phyloP scores from a whole-genome alignment of 371 early-diverging fungal genomes.

The Circinella umbellata region DNA sequence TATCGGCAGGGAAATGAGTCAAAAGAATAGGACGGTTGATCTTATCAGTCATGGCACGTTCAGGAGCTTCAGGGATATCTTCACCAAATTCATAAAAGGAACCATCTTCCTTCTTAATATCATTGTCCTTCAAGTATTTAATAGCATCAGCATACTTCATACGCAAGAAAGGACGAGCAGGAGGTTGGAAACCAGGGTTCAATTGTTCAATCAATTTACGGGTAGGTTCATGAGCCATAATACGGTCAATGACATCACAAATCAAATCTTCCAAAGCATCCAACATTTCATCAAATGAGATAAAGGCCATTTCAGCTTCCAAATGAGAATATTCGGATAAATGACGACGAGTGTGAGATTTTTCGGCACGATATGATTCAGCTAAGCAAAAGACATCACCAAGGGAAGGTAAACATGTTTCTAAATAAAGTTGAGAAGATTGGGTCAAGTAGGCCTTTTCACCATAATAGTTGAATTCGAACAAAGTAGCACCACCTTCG shows the following conservation, averaged over 20 bases:
- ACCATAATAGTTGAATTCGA: conserved; percentile 98
- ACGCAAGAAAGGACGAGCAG: conserved; percentile 92
- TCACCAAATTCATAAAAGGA: conserved; percentile 94
- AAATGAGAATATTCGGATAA: conserved; percentile 99
- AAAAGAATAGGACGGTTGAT: conserved; percentile 97
- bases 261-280: conserved; percentile 92
- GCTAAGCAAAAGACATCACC: conserved; percentile 98
- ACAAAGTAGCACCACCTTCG: conserved; percentile 99
- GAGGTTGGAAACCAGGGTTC: conserved; percentile 91
- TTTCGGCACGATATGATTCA: conserved; percentile 99
- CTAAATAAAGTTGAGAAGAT: conserved; percentile 99
- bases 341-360: conserved; percentile 99
- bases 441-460: conserved; percentile 99
- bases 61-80: conserved; percentile 99
- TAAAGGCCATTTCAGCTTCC: conserved; percentile 98
- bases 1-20: conserved; percentile 97
- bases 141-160: conserved; percentile 99
- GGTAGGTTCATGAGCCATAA: conserved; percentile 79
- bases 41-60: conserved; percentile 97
- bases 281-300: conserved; percentile 93
- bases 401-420: conserved; percentile 96
- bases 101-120: conserved; percentile 93
- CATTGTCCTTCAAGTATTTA: conserved; percentile 90
- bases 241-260: conserved; percentile 84
- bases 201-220: conserved; percentile 85